These are phyloP conservation scores for Trametes elegans DNA, from an alignment of 768 basidiomycete species.

Conservation along the genomic window DNA sequence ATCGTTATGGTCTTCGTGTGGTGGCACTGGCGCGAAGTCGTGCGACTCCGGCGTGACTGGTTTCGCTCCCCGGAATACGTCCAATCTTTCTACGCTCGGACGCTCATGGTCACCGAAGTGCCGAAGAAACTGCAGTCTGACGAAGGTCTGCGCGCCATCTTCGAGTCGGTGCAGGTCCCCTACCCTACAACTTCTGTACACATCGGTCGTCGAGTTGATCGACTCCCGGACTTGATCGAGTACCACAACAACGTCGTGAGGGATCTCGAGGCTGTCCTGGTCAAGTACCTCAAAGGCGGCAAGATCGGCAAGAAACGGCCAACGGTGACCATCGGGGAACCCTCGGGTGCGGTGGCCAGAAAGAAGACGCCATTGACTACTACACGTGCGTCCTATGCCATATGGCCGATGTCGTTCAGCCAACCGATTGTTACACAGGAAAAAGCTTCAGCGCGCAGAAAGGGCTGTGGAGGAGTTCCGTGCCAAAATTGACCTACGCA, in stretches of 20 bases:
- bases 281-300: slow-evolving; percentile 85
- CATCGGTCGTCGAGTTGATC: slow-evolving; percentile 83
- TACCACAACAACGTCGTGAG: slow-evolving; percentile 93
- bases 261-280: slow-evolving; percentile 85
- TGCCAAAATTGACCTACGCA: slow-evolving; percentile 64
- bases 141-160: slow-evolving; percentile 75
- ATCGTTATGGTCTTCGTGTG: slow-evolving; percentile 72
- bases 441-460: slow-evolving; percentile 61
- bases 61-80: slow-evolving; percentile 89
- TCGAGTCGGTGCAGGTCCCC: slow-evolving; percentile 68
- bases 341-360: slow-evolving; percentile 79
- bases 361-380: slow-evolving; percentile 90
- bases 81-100: slow-evolving; percentile 90
- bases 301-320: slow-evolving; percentile 80
- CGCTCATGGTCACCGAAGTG: slow-evolving; percentile 78
- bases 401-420: slow-evolving; percentile 1
- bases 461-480: slow-evolving; percentile 72
- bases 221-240: slow-evolving; percentile 87
- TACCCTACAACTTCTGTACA: slow-evolving; percentile 92
- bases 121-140: slow-evolving; percentile 82
- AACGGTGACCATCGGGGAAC: slow-evolving; percentile 76
- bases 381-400: slow-evolving; percentile 68
- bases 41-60: slow-evolving; percentile 79
- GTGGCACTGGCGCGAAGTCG: slow-evolving; percentile 74
- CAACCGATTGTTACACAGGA: slow-evolving; percentile 27